Evolutionary conservation across 805 yeast species (phyloP), one percentile per base, ranked within the genome.

Genomic region (Candida ascalaphidarum): DNA sequence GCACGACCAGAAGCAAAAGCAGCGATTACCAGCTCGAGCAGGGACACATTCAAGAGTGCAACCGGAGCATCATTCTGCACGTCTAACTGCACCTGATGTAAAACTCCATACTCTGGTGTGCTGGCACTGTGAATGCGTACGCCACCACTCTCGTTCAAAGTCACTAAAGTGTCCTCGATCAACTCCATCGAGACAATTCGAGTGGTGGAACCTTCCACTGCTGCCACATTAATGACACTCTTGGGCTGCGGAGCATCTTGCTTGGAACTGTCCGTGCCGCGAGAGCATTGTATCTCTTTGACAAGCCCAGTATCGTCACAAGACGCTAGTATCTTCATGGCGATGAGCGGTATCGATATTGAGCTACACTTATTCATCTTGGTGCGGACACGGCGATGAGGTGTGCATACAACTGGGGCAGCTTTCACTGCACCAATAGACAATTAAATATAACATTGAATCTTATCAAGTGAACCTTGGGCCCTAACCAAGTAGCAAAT

Each of bases 201-300:
- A 9, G 61, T 43, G 18, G 18, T 17, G 18, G 18, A 17, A 6
- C 8, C 18, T n/a, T n/a, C n/a, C n/a, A n/a, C 49, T 7, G 41
- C 41, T 26, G 65, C 53, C 28, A 63, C 61, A 14, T 66, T 56
- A 25, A 56, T 62, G 9, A 78, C 61, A 13, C 71, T 55, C 28
- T 61, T 65, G 1, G 94, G 94, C 45, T 78, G 82, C 9, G 59
- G 52, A 0, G 80, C 79, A 19, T 70, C 69, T 44, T 78, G 75
- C 23, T 65, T 61, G 5, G 95, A 81, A 3, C 95, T 85, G 44
- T 88, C 94, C 0, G 89, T 78, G 0, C 88, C 89, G 28, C 66
- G 58, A 12, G 58, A 48, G 41, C 85, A 84, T 4, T 65, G 44
- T 7, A 83, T 58, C 45, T 77, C 85, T 39, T 79, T 80, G 30